phyloP scores from a whole-genome alignment of 768 basidiomycete genomes.

The Pulveroboletus sp. region DNA sequence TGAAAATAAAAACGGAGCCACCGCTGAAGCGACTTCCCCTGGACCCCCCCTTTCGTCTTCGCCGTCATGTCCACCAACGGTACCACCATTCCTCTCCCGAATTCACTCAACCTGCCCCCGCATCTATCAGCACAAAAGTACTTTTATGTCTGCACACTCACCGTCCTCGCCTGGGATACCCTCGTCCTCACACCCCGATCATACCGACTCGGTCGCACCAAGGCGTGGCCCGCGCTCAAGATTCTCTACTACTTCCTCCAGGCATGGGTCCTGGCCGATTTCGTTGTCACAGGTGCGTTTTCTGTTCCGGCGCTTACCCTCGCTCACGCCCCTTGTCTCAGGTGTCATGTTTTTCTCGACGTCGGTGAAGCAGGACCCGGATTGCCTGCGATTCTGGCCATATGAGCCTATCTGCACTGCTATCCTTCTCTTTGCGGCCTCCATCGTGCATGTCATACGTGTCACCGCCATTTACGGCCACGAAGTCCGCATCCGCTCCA shows the following conservation, averaged over 20 bases:
- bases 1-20: slow-evolving; percentile 8
- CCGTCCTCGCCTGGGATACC: slow-evolving; percentile 86
- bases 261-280: slow-evolving; percentile 75
- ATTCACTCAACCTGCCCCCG: slow-evolving; percentile 67
- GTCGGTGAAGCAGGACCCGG: slow-evolving; percentile 47
- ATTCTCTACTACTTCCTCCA: slow-evolving; percentile 70
- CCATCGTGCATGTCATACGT: slow-evolving; percentile 74
- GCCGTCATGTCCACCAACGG: slow-evolving; percentile 17
- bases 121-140: slow-evolving; percentile 86
- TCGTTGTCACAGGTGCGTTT: slow-evolving; percentile 60
- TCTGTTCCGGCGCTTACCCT: neutral
- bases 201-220: slow-evolving; percentile 61
- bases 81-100: slow-evolving; percentile 38
- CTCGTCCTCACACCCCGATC: slow-evolving; percentile 78
- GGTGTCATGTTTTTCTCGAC: slow-evolving; percentile 85
- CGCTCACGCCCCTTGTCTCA: slow-evolving; percentile 27
- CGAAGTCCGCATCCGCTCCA: slow-evolving; percentile 45
- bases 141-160: slow-evolving; percentile 84
- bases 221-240: slow-evolving; percentile 74
- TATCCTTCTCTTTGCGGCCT: slow-evolving; percentile 62
- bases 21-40: no score
- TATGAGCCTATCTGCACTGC: slow-evolving; percentile 87
- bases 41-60: neutral
- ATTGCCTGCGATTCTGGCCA: slow-evolving; percentile 68
- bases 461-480: slow-evolving; percentile 74